These are phyloP conservation scores for Nelumbo lutea DNA, from an alignment of 164 flowering plant species.

Conservation along the genomic window DNA sequence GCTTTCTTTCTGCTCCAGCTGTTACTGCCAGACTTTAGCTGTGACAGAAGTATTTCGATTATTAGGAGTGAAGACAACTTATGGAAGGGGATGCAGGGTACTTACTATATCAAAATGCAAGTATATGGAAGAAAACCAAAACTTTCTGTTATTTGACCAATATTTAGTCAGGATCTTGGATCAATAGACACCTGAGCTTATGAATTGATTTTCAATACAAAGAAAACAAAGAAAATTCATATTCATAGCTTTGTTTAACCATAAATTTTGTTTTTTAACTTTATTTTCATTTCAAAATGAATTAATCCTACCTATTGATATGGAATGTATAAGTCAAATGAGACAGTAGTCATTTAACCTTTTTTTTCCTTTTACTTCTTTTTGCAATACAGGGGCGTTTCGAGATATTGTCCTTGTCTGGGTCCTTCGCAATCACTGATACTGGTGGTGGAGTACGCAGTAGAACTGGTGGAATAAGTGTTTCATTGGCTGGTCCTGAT, in stretches of 20 bases:
- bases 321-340: background rate
- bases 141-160: too few species aligned
- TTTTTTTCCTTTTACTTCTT: background rate
- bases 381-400: slow-evolving; percentile 65
- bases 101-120: too few species aligned
- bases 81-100: too few species aligned
- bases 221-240: background rate
- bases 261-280: background rate
- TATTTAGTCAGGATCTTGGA: background rate
- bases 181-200: background rate
- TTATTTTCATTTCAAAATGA: background rate
- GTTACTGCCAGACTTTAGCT: too few species aligned
- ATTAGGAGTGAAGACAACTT: too few species aligned
- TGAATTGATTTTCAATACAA: background rate
- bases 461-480: slow-evolving; percentile 68
- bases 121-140: too few species aligned
- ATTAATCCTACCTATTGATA: background rate
- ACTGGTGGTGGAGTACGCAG: slow-evolving; percentile 42
- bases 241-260: background rate
- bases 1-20: too few species aligned
- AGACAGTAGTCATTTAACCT: background rate
- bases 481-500: slow-evolving; percentile 82
- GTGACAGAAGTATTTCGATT: too few species aligned
- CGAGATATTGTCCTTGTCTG: slow-evolving; percentile 71
- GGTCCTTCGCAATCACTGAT: slow-evolving; percentile 56